Evolutionary conservation across 352 stramenopile genomes (phyloP).

Genomic region (Phytophthora rubi): DNA sequence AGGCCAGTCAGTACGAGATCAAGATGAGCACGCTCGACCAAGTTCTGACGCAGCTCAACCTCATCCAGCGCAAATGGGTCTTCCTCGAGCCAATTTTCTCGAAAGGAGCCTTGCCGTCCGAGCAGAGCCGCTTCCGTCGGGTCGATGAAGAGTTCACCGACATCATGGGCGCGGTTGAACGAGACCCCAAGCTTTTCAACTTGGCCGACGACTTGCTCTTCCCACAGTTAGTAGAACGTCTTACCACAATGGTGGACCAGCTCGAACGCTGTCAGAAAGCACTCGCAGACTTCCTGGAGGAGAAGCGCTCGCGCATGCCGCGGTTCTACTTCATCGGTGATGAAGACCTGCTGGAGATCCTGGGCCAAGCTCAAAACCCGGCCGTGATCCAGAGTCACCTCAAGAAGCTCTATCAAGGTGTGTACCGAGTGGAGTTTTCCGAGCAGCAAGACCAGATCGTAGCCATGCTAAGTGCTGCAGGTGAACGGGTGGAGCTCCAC

Average conservation of each 20-base stretch:
- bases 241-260: slow-evolving; percentile 92
- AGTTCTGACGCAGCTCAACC: slow-evolving; percentile 83
- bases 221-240: slow-evolving; percentile 79
- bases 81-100: slow-evolving; percentile 97
- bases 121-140: slow-evolving; percentile 90
- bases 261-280: slow-evolving; percentile 95
- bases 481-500: slow-evolving; percentile 87
- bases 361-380: slow-evolving; percentile 93
- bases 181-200: slow-evolving; percentile 93
- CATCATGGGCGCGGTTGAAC: slow-evolving; percentile 91
- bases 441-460: slow-evolving; percentile 83
- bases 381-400: slow-evolving; percentile 95
- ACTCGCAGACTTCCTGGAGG: slow-evolving; percentile 94
- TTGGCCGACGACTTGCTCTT: slow-evolving; percentile 92
- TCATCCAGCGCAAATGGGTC: slow-evolving; percentile 96
- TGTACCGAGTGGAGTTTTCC: slow-evolving; percentile 92
- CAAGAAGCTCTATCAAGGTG: slow-evolving; percentile 97
- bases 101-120: slow-evolving; percentile 91
- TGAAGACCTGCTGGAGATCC: slow-evolving; percentile 96
- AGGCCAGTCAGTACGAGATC: slow-evolving; percentile 90
- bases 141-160: slow-evolving; percentile 95
- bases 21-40: slow-evolving; percentile 91
- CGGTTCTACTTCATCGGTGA: slow-evolving; percentile 98
- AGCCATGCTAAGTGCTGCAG: slow-evolving; percentile 85
- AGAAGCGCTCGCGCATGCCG: slow-evolving; percentile 93